These are phyloP conservation scores for Pseudoturritis turrita DNA, from an alignment of 345 rosid species.

Conservation along the genomic window DNA sequence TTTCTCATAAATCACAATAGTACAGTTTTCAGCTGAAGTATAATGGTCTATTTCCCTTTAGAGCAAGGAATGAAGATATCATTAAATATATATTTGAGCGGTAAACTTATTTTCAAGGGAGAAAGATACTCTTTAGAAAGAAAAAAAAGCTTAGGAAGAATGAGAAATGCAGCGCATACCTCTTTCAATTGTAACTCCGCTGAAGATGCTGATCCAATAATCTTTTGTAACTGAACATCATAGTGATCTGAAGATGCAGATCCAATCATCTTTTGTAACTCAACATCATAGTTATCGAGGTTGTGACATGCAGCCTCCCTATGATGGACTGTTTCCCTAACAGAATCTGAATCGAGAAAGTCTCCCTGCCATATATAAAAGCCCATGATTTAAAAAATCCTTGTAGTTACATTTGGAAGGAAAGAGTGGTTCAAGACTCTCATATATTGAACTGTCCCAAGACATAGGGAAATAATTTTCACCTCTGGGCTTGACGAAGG, in stretches of 20 bases:
- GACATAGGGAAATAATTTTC: constrained; percentile 23
- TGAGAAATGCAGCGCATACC: constrained; percentile 37
- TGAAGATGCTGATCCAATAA: constrained; percentile 35
- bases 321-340: constrained; percentile 26
- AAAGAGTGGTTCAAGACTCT: constrained; percentile 1
- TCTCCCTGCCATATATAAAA: constrained; percentile 33
- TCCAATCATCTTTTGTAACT: constrained; percentile 31
- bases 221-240: constrained; percentile 29
- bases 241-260: constrained; percentile 27
- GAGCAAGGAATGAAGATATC: not conserved
- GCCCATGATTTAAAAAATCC: constrained; percentile 17
- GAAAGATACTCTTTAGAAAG: constrained; percentile 5
- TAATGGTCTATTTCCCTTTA: not conserved
- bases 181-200: constrained; percentile 39
- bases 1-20: not conserved
- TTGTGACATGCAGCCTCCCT: constrained; percentile 11
- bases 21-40: not conserved
- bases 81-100: not conserved
- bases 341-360: constrained; percentile 25
- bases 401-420: constrained; percentile 6
- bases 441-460: constrained; percentile 5
- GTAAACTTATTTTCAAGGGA: not conserved
- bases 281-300: constrained; percentile 21
- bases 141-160: not conserved
- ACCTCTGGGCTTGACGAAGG: constrained; percentile 44